phyloP scores from a whole-genome alignment of 768 basidiomycete species.

The Phlebiopsis gigantea region DNA sequence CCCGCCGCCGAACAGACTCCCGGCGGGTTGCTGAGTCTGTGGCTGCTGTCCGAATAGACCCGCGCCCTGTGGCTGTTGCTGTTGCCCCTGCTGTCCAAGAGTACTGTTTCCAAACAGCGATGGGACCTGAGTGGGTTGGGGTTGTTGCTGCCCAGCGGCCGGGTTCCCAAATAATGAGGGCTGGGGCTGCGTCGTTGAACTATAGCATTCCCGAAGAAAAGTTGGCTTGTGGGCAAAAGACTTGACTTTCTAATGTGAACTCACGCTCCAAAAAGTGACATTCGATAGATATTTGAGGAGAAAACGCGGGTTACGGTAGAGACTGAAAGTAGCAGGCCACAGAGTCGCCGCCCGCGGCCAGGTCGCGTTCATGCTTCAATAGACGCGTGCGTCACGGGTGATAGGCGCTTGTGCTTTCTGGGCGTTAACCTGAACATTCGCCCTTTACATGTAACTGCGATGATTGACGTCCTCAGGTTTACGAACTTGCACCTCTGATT shows the following conservation, averaged over 20 bases:
- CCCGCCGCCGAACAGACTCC: slow-evolving; percentile 7
- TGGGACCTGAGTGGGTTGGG: slow-evolving; percentile 19
- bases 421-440: neutral
- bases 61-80: slow-evolving; percentile 16
- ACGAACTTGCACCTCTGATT: too few species aligned
- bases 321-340: neutral
- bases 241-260: neutral
- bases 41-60: slow-evolving; percentile 22
- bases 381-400: too few species aligned
- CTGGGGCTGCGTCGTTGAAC: slow-evolving; percentile 2
- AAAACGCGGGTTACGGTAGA: neutral
- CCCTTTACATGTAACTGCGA: too few species aligned
- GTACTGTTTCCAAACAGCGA: slow-evolving; percentile 21
- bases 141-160: slow-evolving; percentile 13
- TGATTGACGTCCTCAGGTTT: too few species aligned
- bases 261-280: slow-evolving; percentile 13
- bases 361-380: slow-evolving; percentile 5
- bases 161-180: slow-evolving; percentile 24
- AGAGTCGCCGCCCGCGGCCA: neutral
- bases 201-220: neutral
- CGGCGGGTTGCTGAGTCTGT: slow-evolving; percentile 9
- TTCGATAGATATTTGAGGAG: slow-evolving; percentile 4
- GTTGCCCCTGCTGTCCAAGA: slow-evolving; percentile 18
- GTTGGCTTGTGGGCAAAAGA: too few species aligned
- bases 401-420: too few species aligned